Evolutionary conservation across 139 green algal genomes (phyloP), one percentile per base, ranked within the genome.

Genomic region (Chlamydomonas schloesseri): DNA sequence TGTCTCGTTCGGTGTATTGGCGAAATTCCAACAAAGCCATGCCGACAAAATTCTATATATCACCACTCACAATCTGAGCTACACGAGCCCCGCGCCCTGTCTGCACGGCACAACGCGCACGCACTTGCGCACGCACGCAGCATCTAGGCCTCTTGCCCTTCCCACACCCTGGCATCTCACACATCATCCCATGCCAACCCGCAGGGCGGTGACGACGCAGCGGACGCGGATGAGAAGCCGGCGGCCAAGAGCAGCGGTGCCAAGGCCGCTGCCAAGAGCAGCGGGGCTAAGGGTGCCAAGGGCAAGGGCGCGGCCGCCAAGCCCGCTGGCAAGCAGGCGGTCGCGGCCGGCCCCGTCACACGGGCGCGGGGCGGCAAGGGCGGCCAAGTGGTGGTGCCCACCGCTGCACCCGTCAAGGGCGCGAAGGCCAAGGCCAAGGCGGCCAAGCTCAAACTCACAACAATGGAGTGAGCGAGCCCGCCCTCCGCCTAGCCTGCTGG

Each of bases 1-100:
- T 86, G 90, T 93, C 90, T 93, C 90, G 88, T 93, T 93, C 88
- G 90, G 89, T 86, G 80, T 92, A 92, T 89, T 84, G 89, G 89
- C 89, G 84, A 91, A 84, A 87, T 90, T 71, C 85, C 83, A 87
- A 90, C 53, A 81, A 90, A 87, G 86, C 88, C 75, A 88, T 91
- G 91, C 87, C 88, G 88, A 93, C 88, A 91, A 92, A 92, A 70
- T 26, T 55, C 26, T 68, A 82, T 75, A 90, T 83, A 93, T 91
- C 90, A 93, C 90, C 88, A 93, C 88, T 87, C 90, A 93, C 88
- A 89, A 81, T 57, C 90, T 93, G 90, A 93, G 88, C 78, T 83
- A 62, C 4, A 17, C 55, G 55, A 24, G 20, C 55, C 18, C 2
- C 60, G 23, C 28, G 8, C 11, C 21, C 60, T 11, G 2, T n/a